Evolutionary conservation across 1,284 basidiomycete genomes (phyloP), one percentile per base, ranked within the genome.

Genomic region (Leccinum colubrinum): DNA sequence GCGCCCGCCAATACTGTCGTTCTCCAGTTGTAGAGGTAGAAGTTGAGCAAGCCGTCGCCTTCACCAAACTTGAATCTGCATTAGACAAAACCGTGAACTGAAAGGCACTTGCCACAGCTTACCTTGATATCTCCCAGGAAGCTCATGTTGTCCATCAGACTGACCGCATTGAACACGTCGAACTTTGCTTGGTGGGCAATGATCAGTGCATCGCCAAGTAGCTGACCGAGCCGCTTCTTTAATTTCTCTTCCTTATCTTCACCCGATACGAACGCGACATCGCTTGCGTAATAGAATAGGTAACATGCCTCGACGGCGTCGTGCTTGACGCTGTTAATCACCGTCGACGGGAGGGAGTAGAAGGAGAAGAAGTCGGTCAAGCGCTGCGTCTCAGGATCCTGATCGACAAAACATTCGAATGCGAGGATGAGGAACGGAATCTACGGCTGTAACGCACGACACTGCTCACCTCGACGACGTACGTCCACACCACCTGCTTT

Each of bases 351-450:
- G 20, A 99, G 86, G 7, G 93, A 93, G 78, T 98, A 99, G 81
- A 98, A 98, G 6, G 97, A 97, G 76, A 98, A 90, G 72, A 97
- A 90, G 77, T 99, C 97, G 3, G 96, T 98, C 70, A 99, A 92
- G 61, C 85, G 83, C 62, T 91, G 86, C 5, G 91, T 91, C 59
- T 85, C 78, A 0, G 91, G 90, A 74, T 98, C 84, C 94, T 98
- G 62, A 6, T 15, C 43, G 59, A 53, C 11, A 39, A 12, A 9
- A 4, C 33, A 20, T 51, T 17, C 50, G 22, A 61, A 22, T 6
- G 56, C 30, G 59, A 37, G 4, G 20, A 25, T 57, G 30, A 58
- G 56, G 35, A 6, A 11, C 48, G 27, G 11, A 59, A 55, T 37
- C 2, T 37, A 27, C 17, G 12, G 27, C 17, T 55, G 27, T 43